Evolutionary conservation across 768 basidiomycete genomes (phyloP).

Genomic region (Nidula microcarpa): DNA sequence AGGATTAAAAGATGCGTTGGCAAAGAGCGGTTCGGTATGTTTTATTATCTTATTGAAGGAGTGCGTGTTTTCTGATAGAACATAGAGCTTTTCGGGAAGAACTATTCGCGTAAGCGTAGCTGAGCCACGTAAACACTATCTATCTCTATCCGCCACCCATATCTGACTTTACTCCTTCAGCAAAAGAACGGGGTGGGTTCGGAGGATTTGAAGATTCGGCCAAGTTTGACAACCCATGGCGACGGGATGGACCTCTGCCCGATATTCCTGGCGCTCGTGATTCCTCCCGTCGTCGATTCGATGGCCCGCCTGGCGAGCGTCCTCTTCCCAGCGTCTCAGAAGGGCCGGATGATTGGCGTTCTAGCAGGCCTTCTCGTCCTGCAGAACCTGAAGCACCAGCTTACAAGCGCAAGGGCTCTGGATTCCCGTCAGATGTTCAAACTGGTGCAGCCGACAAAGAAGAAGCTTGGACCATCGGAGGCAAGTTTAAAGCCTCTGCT

Average conservation of each 20-base stretch:
- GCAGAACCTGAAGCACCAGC: constrained; percentile 46
- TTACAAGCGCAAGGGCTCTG: constrained; percentile 55
- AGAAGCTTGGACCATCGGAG: constrained; percentile 73
- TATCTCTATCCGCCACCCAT: neutral
- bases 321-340: constrained; percentile 54
- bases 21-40: constrained; percentile 67
- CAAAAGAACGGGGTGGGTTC: constrained; percentile 71
- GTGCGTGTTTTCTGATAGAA: neutral
- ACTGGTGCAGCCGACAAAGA: constrained; percentile 68
- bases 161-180: constrained; percentile 31
- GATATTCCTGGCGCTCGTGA: constrained; percentile 61
- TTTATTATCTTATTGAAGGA: neutral
- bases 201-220: constrained; percentile 62
- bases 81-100: constrained; percentile 70
- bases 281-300: constrained; percentile 61
- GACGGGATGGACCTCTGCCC: constrained; percentile 84
- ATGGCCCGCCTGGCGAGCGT: constrained; percentile 45
- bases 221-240: constrained; percentile 84
- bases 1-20: constrained; percentile 79
- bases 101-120: constrained; percentile 90
- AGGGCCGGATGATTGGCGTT: constrained; percentile 68
- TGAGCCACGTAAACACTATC: constrained; percentile 76
- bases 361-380: constrained; percentile 40
- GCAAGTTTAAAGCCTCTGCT: constrained; percentile 63
- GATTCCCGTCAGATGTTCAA: constrained; percentile 44